phyloP scores from a whole-genome alignment of 2,329 filamentous ascomycete species.

The Claviceps cyperi region DNA sequence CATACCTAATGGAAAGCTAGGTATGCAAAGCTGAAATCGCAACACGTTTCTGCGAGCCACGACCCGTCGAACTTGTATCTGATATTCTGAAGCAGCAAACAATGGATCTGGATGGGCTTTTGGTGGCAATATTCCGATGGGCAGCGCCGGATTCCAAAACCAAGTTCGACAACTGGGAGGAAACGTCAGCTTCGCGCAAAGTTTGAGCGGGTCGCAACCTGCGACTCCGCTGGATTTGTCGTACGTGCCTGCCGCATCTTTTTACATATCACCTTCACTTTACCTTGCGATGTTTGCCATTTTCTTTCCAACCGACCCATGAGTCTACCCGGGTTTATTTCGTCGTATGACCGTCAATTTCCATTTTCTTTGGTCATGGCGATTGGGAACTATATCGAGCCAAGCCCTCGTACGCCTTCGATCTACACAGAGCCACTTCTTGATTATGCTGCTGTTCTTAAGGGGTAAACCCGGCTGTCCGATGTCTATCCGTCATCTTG shows the following conservation, averaged over 20 bases:
- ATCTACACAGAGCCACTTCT: constrained; percentile 2
- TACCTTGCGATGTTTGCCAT: background rate
- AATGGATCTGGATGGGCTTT: constrained; percentile 47
- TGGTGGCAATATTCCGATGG: constrained; percentile 47
- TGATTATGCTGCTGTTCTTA: constrained; percentile 18
- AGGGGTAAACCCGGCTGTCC: constrained; percentile 12
- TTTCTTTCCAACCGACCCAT: background rate
- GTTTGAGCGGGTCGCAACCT: constrained; percentile 47
- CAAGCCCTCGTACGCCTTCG: constrained; percentile 7
- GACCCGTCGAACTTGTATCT: background rate
- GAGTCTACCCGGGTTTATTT: background rate
- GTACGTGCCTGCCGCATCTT: constrained; percentile 32
- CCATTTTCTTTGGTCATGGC: constrained; percentile 2
- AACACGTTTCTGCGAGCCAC: background rate
- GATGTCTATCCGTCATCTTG: background rate
- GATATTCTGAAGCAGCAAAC: constrained; percentile 22
- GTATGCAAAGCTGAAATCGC: constrained; percentile 20
- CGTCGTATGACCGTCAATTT: background rate
- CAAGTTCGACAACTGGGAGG: constrained; percentile 39
- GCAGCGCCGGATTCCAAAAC: constrained; percentile 37
- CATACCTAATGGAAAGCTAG: constrained; percentile 51
- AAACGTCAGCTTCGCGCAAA: constrained; percentile 53
- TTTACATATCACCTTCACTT: constrained; percentile 2
- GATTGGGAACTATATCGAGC: constrained; percentile 6
- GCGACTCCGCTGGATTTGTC: constrained; percentile 48